Evolutionary conservation across 306 rosid genomes (phyloP).

Genomic region (Medicago ruthenica): DNA sequence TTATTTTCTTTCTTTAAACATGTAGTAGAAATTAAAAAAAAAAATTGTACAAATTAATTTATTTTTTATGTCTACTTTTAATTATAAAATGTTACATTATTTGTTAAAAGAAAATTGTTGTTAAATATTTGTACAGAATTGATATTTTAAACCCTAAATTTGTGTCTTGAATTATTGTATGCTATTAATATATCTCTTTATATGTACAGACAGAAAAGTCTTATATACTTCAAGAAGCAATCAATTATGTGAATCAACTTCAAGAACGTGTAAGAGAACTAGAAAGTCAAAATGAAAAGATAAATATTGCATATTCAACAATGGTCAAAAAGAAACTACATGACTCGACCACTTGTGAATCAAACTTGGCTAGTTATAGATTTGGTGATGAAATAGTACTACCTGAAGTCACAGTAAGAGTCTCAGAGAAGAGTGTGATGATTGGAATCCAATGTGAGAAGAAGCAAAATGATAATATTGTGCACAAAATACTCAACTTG

Average conservation of each 20-base stretch:
- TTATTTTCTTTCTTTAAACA: no score
- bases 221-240: slow-evolving; percentile 31
- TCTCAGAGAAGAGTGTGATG: slow-evolving; percentile 14
- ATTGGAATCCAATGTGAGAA: slow-evolving; percentile 9
- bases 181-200: no score
- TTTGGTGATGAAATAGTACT: background rate
- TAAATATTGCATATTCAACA: slow-evolving; percentile 6
- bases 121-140: no score
- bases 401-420: slow-evolving; percentile 21
- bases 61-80: no score
- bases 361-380: background rate
- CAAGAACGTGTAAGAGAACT: slow-evolving; percentile 29
- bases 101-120: no score
- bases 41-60: no score
- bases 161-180: no score
- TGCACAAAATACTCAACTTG: slow-evolving; percentile 4
- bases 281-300: slow-evolving; percentile 17
- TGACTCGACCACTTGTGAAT: background rate
- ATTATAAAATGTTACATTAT: no score
- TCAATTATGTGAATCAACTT: slow-evolving; percentile 20
- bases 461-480: slow-evolving; percentile 14
- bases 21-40: no score
- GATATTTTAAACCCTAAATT: no score
- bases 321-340: background rate
- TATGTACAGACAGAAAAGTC: slow-evolving; percentile 20